Percentiles rank a stretch among this genome's conserved stretches.
phyloP scores from a whole-genome alignment of 2,329 filamentous ascomycete genomes.

The Hypoxylon sp. region DNA sequence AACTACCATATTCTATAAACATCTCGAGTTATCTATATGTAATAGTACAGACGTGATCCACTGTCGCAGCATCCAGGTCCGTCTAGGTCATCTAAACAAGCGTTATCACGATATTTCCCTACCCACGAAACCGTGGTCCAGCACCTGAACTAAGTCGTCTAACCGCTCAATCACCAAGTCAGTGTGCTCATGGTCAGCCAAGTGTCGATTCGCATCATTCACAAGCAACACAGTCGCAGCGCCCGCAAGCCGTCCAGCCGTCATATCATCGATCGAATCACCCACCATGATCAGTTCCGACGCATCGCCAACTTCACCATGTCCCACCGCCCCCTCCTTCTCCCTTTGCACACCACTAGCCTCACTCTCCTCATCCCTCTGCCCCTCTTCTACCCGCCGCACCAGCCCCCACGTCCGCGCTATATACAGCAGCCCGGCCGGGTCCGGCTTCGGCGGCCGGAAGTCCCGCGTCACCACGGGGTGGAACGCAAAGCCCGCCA shows the following conservation, averaged over 20 bases:
- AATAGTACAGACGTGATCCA: neutral
- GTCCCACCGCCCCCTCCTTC: slow-evolving; percentile 45
- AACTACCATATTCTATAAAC: neutral
- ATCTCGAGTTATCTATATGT: neutral
- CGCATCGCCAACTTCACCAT: slow-evolving; percentile 63
- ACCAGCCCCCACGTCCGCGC: slow-evolving; percentile 80
- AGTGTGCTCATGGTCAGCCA: slow-evolving; percentile 81
- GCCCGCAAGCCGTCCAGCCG: slow-evolving; percentile 84
- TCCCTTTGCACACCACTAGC: slow-evolving; percentile 38
- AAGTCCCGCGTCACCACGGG: slow-evolving; percentile 91
- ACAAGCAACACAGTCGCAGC: slow-evolving; percentile 91
- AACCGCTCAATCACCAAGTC: slow-evolving; percentile 80
- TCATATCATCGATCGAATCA: slow-evolving; percentile 93
- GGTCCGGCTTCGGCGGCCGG: slow-evolving; percentile 86
- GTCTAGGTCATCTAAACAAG: neutral
- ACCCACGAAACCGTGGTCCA: slow-evolving; percentile 82
- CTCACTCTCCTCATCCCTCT: slow-evolving; percentile 33
- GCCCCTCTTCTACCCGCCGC: slow-evolving; percentile 18
- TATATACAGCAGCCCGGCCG: slow-evolving; percentile 90
- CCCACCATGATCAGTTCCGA: slow-evolving; percentile 75
- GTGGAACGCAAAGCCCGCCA: slow-evolving; percentile 76
- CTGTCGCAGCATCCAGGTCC: neutral
- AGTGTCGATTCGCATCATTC: slow-evolving; percentile 82
- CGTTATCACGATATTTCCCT: slow-evolving; percentile 48
- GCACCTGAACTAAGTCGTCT: slow-evolving; percentile 81